phyloP scores from a whole-genome alignment of 2,329 filamentous ascomycete genomes.

The Xylaria sp. region DNA sequence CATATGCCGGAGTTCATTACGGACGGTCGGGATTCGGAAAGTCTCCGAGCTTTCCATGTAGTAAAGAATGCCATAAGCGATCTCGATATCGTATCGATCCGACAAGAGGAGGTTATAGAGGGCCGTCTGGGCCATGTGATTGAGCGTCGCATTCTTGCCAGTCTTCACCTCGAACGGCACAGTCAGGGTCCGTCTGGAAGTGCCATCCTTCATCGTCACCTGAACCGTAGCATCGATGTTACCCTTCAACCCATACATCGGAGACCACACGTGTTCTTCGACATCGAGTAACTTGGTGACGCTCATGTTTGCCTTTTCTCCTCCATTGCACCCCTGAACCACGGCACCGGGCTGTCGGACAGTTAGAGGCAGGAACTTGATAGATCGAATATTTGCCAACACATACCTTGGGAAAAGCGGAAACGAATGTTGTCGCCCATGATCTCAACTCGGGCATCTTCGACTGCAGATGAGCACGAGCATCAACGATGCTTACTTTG shows the following conservation, averaged over 20 bases:
- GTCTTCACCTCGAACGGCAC: constrained; percentile 96
- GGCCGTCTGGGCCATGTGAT: constrained; percentile 88
- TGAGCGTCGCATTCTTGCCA: constrained; percentile 73
- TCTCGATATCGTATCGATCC: constrained; percentile 89
- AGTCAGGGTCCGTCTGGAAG: constrained; percentile 63
- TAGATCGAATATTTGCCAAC: too few relatives aligned
- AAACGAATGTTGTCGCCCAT: constrained; percentile 81
- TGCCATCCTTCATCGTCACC: constrained; percentile 68
- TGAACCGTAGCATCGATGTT: constrained; percentile 98
- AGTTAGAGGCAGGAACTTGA: too few relatives aligned
- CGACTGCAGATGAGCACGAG: constrained; percentile 71
- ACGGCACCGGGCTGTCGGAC: constrained; percentile 56
- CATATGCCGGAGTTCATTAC: constrained; percentile 90
- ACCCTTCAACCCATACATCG: constrained; percentile 93
- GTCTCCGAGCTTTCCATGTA: constrained; percentile 90
- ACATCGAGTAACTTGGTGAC: constrained; percentile 93
- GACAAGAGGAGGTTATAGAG: constrained; percentile 89
- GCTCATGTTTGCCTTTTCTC: constrained; percentile 70
- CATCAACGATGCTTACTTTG: constrained; percentile 65
- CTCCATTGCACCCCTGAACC: constrained; percentile 73
- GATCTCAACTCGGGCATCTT: constrained; percentile 76
- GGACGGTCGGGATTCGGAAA: constrained; percentile 75
- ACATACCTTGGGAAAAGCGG: constrained; percentile 60
- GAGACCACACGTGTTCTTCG: constrained; percentile 97
- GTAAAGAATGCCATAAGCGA: constrained; percentile 85